Percentiles rank a stretch among this genome's conserved stretches.
These are phyloP conservation scores for Magnusiomyces magnusii DNA, from an alignment of 1,139 yeast genomes.

Conservation along the genomic window DNA sequence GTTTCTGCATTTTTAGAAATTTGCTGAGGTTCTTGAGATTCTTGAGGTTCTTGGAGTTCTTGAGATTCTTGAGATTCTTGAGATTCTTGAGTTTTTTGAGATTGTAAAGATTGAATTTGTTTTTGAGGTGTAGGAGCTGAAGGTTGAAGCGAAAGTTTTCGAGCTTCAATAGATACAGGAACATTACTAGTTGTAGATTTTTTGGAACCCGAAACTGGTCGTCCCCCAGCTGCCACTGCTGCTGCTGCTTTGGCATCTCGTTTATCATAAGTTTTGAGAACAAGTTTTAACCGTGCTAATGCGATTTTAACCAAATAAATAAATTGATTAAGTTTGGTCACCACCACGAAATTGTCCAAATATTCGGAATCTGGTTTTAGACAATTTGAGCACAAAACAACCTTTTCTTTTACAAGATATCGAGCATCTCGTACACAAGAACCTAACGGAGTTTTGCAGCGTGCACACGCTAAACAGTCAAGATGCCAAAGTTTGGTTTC, in stretches of 20 bases:
- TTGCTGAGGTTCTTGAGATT: slow-evolving; percentile 38
- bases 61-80: slow-evolving; percentile 3
- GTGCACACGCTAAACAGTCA: slow-evolving; percentile 58
- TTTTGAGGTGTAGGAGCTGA: too few relatives aligned
- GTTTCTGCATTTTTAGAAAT: slow-evolving; percentile 24
- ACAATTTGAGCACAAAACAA: slow-evolving; percentile 51
- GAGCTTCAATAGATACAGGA: neutral
- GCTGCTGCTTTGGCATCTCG: slow-evolving; percentile 22
- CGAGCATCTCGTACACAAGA: slow-evolving; percentile 37
- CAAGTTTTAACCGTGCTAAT: slow-evolving; percentile 64
- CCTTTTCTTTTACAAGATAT: slow-evolving; percentile 34
- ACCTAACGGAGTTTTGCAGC: slow-evolving; percentile 16
- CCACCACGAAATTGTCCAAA: slow-evolving; percentile 48
- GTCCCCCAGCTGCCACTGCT: slow-evolving; percentile 16
- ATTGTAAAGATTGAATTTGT: neutral
- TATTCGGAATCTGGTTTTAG: slow-evolving; percentile 40
- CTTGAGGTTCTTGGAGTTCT: neutral
- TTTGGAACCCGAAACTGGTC: neutral
- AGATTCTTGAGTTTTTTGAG: too few relatives aligned
- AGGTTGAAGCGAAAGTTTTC: neutral
- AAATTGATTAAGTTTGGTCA: slow-evolving; percentile 66
- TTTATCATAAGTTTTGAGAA: slow-evolving; percentile 44
- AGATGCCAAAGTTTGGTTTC: slow-evolving; percentile 69
- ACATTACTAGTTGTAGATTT: neutral
- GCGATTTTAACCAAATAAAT: slow-evolving; percentile 77